Evolutionary conservation across 371 early-diverging fungal species (phyloP).

Genomic region (Umbelopsis sp.): DNA sequence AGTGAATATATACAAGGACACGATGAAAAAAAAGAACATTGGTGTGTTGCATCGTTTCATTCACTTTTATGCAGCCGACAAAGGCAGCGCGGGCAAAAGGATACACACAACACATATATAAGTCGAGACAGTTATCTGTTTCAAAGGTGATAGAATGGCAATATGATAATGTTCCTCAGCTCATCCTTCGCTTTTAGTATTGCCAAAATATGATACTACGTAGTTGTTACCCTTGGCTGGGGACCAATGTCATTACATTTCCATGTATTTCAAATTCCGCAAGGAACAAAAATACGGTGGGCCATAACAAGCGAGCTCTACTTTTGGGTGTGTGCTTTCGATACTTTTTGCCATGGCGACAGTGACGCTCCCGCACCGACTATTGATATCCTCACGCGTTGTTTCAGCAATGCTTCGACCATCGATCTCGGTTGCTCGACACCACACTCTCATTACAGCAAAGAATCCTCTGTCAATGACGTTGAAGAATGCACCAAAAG

Average conservation of each 20-base stretch:
- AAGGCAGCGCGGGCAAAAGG: no score
- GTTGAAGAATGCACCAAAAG: neutral
- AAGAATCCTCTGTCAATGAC: neutral
- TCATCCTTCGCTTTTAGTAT: no score
- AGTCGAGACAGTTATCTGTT: no score
- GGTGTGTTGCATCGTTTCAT: no score
- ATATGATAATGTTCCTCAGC: no score
- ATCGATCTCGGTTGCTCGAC: slow-evolving; percentile 11
- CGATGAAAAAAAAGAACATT: no score
- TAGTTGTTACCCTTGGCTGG: neutral
- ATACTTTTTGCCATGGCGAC: neutral
- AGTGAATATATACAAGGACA: no score
- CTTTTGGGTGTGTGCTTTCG: neutral
- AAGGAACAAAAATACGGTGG: neutral
- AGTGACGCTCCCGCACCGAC: slow-evolving; percentile 4
- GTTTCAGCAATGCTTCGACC: neutral
- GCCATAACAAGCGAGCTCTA: neutral
- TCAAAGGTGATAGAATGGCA: no score
- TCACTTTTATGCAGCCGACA: no score
- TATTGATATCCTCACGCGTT: slow-evolving; percentile 7
- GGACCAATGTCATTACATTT: neutral
- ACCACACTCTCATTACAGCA: neutral
- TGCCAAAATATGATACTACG: no score
- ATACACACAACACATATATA: no score
- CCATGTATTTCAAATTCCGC: neutral